phyloP scores from a whole-genome alignment of 2,329 filamentous ascomycete species.

The Epichloe sylvatica region DNA sequence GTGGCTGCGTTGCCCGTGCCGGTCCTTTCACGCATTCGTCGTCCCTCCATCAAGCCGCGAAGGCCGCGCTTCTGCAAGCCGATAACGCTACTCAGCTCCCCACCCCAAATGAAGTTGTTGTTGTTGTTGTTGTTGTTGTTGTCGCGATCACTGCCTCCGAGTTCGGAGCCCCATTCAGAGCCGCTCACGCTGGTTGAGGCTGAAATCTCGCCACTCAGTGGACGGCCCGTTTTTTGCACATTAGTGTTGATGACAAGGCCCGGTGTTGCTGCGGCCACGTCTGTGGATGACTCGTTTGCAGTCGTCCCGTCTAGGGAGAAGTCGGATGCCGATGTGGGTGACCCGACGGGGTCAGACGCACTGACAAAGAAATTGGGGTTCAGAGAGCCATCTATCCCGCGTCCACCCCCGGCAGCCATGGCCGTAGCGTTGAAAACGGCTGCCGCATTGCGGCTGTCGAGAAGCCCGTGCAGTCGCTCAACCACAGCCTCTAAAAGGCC shows the following conservation, averaged over 20 bases:
- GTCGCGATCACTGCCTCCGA: constrained; percentile 36
- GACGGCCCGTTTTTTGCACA: constrained; percentile 21
- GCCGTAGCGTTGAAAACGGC: constrained; percentile 97
- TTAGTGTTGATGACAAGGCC: constrained; percentile 36
- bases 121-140: constrained; percentile 19
- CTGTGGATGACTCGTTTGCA: constrained; percentile 16
- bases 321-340: constrained; percentile 20
- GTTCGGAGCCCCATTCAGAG: constrained; percentile 43
- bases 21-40: constrained; percentile 64
- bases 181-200: constrained; percentile 37
- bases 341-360: constrained; percentile 28
- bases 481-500: constrained; percentile 86
- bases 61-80: constrained; percentile 89
- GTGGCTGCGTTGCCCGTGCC: constrained; percentile 25
- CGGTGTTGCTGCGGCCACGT: constrained; percentile 22
- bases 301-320: constrained; percentile 20
- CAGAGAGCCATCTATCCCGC: constrained; percentile 56
- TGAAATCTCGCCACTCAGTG: constrained; percentile 34
- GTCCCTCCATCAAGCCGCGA: constrained; percentile 85
- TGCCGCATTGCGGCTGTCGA: constrained; percentile 87
- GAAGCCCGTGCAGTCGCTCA: constrained; percentile 72
- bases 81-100: constrained; percentile 77
- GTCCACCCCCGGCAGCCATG: constrained; percentile 90
- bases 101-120: constrained; percentile 50
- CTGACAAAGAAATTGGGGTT: constrained; percentile 50